These are phyloP conservation scores for Leccinum aurantiacum DNA, from an alignment of 768 basidiomycete species.

Conservation along the genomic window DNA sequence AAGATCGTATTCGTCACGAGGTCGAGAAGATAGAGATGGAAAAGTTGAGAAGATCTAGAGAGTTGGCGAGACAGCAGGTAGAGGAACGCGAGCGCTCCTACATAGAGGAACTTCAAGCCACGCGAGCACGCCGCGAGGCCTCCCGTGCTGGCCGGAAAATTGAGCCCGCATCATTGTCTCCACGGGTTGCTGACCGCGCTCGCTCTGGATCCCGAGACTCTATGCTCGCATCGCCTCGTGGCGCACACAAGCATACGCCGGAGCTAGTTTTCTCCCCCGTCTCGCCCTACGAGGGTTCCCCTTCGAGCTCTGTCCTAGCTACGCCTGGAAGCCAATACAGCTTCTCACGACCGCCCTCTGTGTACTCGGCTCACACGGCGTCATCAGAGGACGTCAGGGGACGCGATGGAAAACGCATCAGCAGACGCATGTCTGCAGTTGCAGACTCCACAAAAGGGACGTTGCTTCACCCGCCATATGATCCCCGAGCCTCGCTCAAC, in stretches of 20 bases:
- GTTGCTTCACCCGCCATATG: conserved; percentile 28
- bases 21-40: conserved; percentile 49
- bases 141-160: conserved; percentile 45
- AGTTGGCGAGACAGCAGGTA: conserved; percentile 31
- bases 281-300: conserved; percentile 44
- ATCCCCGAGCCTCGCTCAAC: conserved; percentile 25
- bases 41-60: conserved; percentile 46
- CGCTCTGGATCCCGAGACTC: conserved; percentile 39
- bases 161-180: conserved; percentile 22
- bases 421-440: conserved; percentile 43
- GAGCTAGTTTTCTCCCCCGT: conserved; percentile 41
- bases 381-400: conserved; percentile 58
- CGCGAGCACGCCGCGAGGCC: conserved; percentile 60
- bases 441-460: conserved; percentile 35
- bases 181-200: conserved; percentile 31
- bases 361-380: conserved; percentile 51
- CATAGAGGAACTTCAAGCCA: conserved; percentile 58
- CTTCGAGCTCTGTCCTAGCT: conserved; percentile 47
- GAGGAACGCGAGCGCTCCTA: conserved; percentile 57
- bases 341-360: conserved; percentile 54
- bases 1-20: conserved; percentile 47
- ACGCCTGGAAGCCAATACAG: conserved; percentile 38
- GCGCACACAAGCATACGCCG: conserved; percentile 45
- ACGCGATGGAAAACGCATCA: conserved; percentile 36
- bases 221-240: conserved; percentile 26